These are phyloP conservation scores for Verticillium isaacii DNA, from an alignment of 2,329 filamentous ascomycete genomes.

Conservation along the genomic window DNA sequence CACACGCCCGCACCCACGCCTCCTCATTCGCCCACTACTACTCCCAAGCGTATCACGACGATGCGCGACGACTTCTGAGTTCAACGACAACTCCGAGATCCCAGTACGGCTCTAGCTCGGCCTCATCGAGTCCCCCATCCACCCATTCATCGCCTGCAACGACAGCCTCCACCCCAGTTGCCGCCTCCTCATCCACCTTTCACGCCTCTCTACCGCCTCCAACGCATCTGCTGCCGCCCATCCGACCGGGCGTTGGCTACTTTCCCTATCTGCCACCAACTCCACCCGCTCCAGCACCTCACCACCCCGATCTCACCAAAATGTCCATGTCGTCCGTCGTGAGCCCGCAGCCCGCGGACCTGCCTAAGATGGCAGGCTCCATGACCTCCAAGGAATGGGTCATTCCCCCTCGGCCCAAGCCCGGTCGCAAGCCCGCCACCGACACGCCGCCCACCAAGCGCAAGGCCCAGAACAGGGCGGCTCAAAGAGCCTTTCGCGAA, in stretches of 20 bases:
- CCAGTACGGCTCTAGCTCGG: slow-evolving; percentile 8
- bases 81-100: background rate
- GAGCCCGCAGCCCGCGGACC: slow-evolving; percentile 33
- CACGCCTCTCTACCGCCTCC: slow-evolving; percentile 4
- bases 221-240: slow-evolving; percentile 8
- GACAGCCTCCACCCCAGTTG: slow-evolving; percentile 6
- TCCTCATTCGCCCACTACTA: slow-evolving; percentile 1
- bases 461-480: slow-evolving; percentile 89
- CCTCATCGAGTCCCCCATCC: slow-evolving; percentile 8
- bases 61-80: slow-evolving; percentile 4
- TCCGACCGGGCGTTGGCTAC: slow-evolving; percentile 11
- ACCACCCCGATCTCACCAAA: slow-evolving; percentile 27
- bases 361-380: slow-evolving; percentile 38
- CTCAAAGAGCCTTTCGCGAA: slow-evolving; percentile 86
- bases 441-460: slow-evolving; percentile 91
- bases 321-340: slow-evolving; percentile 45
- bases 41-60: background rate
- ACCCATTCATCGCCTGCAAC: slow-evolving; percentile 5
- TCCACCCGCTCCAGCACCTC: slow-evolving; percentile 13
- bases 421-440: slow-evolving; percentile 87
- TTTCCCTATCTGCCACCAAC: slow-evolving; percentile 21
- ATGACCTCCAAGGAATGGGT: slow-evolving; percentile 84
- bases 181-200: slow-evolving; percentile 9
- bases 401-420: slow-evolving; percentile 78
- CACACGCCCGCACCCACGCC: slow-evolving; percentile 6